Evolutionary conservation across 768 basidiomycete genomes (phyloP), one percentile per base, ranked within the genome.

Genomic region (Psilocybe subaeruginosa): DNA sequence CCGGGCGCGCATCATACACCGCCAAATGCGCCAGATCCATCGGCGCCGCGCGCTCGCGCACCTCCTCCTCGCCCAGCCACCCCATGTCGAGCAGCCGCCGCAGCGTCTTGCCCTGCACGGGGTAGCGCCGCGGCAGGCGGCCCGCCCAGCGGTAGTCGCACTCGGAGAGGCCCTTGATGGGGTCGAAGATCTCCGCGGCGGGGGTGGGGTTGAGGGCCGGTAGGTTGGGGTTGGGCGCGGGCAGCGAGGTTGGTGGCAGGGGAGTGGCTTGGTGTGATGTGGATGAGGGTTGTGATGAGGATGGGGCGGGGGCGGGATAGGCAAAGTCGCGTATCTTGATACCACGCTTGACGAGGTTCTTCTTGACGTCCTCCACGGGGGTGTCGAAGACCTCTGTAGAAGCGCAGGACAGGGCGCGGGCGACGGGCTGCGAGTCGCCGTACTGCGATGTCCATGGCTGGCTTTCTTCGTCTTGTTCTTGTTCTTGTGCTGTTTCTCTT

Each of bases 311-410:
- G 19, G 27, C 59, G 9, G 37, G 62, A 56, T 72, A 76, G 4
- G 77, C 81, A 57, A 70, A 82, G 67, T 82, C 81, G 17, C 74
- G 74, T 16, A 79, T 72, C 69, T 77, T 79, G 70, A 81, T 76
- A 19, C 71, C 75, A 3, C 62, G 69, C n/a, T 41, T 33, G 3
- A 70, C 57, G 9, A 79, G 64, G 8, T 67, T 58, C 3, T 61
- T 59, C 4, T 72, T 66, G 30, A 79, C 70, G 31, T 70, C 70
- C 43, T 78, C 76, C 4, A 74, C 72, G 33, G 76, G 74, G 4
- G 76, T 74, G 52, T 78, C 75, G 16, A 73, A 64, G 14, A 78
- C 57, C 51, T 80, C 79, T 1, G 80, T 80, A 2, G 76, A 72
- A 0, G 72, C 70, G 0, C 72, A 76, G 0, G 78, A 80, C 1